phyloP scores from a whole-genome alignment of 371 early-diverging fungal species.

The Paraphysoderma sedebokerense region DNA sequence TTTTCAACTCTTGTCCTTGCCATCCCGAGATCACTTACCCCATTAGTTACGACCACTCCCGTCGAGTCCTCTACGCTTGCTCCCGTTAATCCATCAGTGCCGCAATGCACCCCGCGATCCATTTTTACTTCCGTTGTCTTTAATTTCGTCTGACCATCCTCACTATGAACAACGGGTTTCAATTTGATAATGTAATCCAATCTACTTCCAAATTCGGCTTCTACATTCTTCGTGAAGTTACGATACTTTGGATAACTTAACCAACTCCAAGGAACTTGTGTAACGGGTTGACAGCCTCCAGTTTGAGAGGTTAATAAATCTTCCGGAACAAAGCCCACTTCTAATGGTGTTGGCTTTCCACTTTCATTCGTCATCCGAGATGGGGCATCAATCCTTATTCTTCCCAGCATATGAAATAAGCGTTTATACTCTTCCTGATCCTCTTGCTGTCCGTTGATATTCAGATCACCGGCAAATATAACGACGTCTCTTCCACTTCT shows the following conservation, averaged over 20 bases:
- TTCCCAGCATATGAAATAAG: background rate
- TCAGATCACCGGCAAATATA: background rate
- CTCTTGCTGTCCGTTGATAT: background rate
- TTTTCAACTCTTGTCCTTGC: too few species aligned
- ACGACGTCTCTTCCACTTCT: background rate
- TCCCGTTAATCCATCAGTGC: too few species aligned
- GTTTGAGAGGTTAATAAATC: background rate
- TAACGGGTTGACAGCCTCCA: background rate
- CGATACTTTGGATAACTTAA: background rate
- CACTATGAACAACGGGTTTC: background rate
- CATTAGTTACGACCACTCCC: too few species aligned
- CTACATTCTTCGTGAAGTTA: background rate
- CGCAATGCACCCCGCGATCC: too few species aligned
- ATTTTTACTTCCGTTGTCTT: too few species aligned
- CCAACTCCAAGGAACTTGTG: slow-evolving; percentile 1
- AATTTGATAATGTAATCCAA: background rate
- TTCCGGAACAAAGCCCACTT: background rate
- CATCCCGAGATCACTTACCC: too few species aligned
- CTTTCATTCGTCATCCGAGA: too few species aligned
- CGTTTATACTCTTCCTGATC: background rate
- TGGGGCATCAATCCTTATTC: too few species aligned
- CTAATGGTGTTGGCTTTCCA: too few species aligned
- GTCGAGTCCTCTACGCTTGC: too few species aligned
- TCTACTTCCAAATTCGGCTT: background rate
- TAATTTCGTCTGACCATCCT: too few species aligned